A percentile compares a stretch with the other conserved stretches of the same genome.
phyloP scores from a whole-genome alignment of 83 land plant species.

The Larix sibirica region DNA sequence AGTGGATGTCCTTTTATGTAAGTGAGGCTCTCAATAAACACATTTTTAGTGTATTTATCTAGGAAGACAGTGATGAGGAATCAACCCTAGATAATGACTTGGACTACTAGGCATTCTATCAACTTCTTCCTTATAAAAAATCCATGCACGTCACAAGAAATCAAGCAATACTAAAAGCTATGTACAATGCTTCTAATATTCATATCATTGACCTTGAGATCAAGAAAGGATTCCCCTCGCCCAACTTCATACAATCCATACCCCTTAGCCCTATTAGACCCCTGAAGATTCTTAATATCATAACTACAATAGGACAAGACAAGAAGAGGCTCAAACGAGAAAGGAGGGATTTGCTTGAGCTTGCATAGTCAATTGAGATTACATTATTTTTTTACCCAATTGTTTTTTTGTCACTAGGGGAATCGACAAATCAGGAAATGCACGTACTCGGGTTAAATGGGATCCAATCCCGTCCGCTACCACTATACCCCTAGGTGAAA shows the following conservation, averaged over 20 bases:
- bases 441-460: too few species aligned
- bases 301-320: slow-evolving; percentile 8
- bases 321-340: not conserved
- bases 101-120: slow-evolving; percentile 16
- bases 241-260: slow-evolving; percentile 16
- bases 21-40: slow-evolving; percentile 15
- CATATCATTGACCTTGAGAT: slow-evolving; percentile 22
- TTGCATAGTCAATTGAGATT: slow-evolving; percentile 3
- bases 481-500: too few species aligned
- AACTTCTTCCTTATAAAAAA: slow-evolving; percentile 10
- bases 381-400: slow-evolving; percentile 9
- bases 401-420: too few species aligned
- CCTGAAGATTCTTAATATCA: slow-evolving; percentile 9
- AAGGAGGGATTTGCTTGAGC: slow-evolving; percentile 4
- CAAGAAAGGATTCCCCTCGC: slow-evolving; percentile 19
- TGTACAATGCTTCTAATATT: slow-evolving; percentile 2
- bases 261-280: slow-evolving; percentile 7
- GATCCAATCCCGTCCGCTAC: too few species aligned
- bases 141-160: slow-evolving; percentile 20
- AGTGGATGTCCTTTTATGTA: slow-evolving; percentile 15
- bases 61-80: not conserved
- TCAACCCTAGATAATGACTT: not conserved
- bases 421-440: too few species aligned
- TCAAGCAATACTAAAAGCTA: slow-evolving; percentile 21
- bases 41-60: not conserved